Conservation (phyloP, 164 flowering plant species). For the Echeveria elegans region DNA sequence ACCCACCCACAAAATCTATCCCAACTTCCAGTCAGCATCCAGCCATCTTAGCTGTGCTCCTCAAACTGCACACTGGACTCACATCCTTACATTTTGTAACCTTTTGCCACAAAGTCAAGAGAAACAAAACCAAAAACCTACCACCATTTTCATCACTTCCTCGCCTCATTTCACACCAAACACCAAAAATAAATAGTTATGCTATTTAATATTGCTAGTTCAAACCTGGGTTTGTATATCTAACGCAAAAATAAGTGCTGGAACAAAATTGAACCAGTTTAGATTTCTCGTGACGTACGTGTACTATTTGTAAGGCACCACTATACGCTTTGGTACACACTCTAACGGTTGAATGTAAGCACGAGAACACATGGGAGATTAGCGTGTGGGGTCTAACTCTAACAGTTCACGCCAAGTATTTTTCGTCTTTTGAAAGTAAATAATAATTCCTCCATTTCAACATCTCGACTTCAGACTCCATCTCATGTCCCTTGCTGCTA, state of each 20-base stretch:
- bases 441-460: not conserved
- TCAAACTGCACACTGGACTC: not conserved
- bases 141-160: not conserved
- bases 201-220: too few relatives aligned
- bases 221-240: too few relatives aligned
- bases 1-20: not conserved
- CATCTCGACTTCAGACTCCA: not conserved
- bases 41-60: slow-evolving; percentile 9
- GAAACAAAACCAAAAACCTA: not conserved
- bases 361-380: not conserved
- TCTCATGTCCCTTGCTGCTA: not conserved
- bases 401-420: not conserved
- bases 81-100: not conserved
- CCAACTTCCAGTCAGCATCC: not conserved
- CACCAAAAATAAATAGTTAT: too few relatives aligned
- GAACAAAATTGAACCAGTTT: too few relatives aligned
- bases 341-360: not conserved
- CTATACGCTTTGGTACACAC: not conserved
- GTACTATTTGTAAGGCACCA: too few relatives aligned
- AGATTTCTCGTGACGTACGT: too few relatives aligned
- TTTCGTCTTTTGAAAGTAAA: not conserved
- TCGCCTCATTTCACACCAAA: too few relatives aligned
- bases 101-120: slow-evolving; percentile 5
- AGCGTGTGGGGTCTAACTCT: slow-evolving; percentile 6
- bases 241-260: too few relatives aligned